Base-by-base conservation (phyloP, 352 stramenopile species). In the Globisporangium iwayamae region DNA sequence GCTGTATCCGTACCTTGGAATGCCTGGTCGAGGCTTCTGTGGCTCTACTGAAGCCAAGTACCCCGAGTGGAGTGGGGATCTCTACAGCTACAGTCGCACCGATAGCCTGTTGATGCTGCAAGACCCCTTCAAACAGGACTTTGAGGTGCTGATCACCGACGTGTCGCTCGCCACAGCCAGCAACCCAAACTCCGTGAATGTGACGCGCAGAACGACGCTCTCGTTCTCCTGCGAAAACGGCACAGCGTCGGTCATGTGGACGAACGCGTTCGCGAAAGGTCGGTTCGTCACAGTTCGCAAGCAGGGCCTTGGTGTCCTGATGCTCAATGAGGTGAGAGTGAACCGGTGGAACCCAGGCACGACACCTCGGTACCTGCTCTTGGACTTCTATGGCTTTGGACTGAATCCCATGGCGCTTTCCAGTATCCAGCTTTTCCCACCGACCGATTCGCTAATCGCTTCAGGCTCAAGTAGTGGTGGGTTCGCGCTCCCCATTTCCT, bases 281-380 rank as follows among this genome's bases (percentile, higher is more conserved):
- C 68, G 75, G 4, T 91, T 80, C 59, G 74, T 89, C 28, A 83
- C 74, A 0, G 72, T 91, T 0, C 61, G 67, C 8, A 85, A 77
- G 16, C 62, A 54, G 22, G 76, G 76, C 1, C 16, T 30, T 0
- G 66, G 67, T 0, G 64, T 79, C 0, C 64, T 91, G 20, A 91
- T 91, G 82, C 70, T 91, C 32, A 88, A 89, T 25, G 82, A 91
- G 69, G 78, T 91, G 2, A 70, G 87, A 45, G 76, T 91, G 34
- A 59, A 67, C 6, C 70, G 78, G 11, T 91, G 82, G 82, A 91
- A 91, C 36, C 75, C 82, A 39, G 68, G 71, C 11, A 71, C 72
- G 9, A 72, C 66, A 8, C 73, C 79, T 1, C 70, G 72, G 9
- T 87, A 78, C 46, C 22, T 91, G 20, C 52, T 89, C 14, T 30